These are phyloP conservation scores for Botrytis porri DNA, from an alignment of 2,329 filamentous ascomycete species.

Conservation along the genomic window DNA sequence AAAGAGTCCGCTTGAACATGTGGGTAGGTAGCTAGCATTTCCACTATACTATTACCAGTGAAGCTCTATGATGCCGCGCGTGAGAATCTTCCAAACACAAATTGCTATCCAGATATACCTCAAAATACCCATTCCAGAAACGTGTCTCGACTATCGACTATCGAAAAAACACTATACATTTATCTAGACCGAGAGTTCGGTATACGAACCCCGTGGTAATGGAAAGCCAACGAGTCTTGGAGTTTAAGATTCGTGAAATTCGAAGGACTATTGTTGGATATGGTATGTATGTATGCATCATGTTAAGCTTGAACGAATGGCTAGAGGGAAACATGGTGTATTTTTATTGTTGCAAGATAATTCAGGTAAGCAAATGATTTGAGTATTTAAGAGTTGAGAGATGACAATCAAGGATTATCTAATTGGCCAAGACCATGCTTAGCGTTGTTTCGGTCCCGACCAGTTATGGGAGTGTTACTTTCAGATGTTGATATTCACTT, in stretches of 20 bases:
- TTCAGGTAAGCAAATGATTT: background rate
- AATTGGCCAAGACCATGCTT: constrained; percentile 11
- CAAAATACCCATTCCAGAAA: background rate
- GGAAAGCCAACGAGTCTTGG: background rate
- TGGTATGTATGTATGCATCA: background rate
- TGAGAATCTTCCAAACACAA: background rate
- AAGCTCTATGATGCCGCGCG: background rate
- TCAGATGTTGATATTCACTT: background rate
- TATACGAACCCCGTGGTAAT: background rate
- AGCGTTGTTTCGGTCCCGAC: background rate
- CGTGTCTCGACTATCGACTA: too few species aligned
- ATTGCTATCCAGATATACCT: background rate
- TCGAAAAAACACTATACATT: background rate
- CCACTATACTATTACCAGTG: background rate
- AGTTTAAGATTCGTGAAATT: background rate
- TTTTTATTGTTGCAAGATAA: background rate
- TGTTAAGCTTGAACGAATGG: too few species aligned
- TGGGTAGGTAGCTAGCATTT: too few species aligned
- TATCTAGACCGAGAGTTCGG: background rate
- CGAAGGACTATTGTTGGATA: background rate
- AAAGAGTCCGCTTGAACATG: background rate
- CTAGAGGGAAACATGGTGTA: background rate
- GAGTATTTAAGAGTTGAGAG: background rate
- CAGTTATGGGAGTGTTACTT: background rate
- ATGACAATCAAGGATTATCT: constrained; percentile 13